Percentiles rank a stretch among this genome's conserved stretches.
These are phyloP conservation scores for Dissophora ornata DNA, from an alignment of 192 early-diverging fungal genomes.

Conservation along the genomic window DNA sequence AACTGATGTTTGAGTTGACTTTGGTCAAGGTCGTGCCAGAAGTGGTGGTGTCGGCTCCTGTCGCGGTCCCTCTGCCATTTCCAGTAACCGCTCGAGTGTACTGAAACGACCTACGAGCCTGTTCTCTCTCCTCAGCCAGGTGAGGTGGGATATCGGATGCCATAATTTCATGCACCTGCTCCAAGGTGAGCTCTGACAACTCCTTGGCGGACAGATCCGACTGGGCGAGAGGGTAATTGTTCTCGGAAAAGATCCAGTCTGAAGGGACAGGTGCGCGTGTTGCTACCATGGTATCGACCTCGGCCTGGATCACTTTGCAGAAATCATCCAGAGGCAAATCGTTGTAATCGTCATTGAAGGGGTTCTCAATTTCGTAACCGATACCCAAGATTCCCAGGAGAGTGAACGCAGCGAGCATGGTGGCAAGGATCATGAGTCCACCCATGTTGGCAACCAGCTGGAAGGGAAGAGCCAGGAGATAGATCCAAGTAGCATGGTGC, in stretches of 20 bases:
- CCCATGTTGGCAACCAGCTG: slow-evolving; percentile 67
- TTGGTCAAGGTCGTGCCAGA: no score
- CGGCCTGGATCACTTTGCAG: slow-evolving; percentile 56
- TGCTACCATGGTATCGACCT: slow-evolving; percentile 44
- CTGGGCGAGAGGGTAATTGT: slow-evolving; percentile 50
- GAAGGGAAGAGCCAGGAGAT: slow-evolving; percentile 86
- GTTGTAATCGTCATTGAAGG: slow-evolving; percentile 86
- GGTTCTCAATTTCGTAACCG: slow-evolving; percentile 93
- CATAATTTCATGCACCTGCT: slow-evolving; percentile 51
- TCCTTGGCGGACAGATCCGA: slow-evolving; percentile 49
- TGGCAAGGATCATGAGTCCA: slow-evolving; percentile 75
- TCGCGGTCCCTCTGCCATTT: no score
- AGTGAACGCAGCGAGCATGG: slow-evolving; percentile 75
- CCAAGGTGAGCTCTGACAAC: slow-evolving; percentile 31
- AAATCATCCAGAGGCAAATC: slow-evolving; percentile 73
- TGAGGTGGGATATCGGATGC: no score
- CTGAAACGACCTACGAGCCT: no score
- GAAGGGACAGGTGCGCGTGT: slow-evolving; percentile 19
- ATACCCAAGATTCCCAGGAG: slow-evolving; percentile 89
- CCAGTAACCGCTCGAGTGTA: no score
- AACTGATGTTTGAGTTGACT: no score
- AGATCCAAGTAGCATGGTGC: slow-evolving; percentile 81
- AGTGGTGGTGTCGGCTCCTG: no score
- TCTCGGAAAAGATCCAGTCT: slow-evolving; percentile 55
- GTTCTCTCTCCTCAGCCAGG: no score